Evolutionary conservation across 2,329 filamentous ascomycete species (phyloP).

Genomic region (Piedraia hortae): DNA sequence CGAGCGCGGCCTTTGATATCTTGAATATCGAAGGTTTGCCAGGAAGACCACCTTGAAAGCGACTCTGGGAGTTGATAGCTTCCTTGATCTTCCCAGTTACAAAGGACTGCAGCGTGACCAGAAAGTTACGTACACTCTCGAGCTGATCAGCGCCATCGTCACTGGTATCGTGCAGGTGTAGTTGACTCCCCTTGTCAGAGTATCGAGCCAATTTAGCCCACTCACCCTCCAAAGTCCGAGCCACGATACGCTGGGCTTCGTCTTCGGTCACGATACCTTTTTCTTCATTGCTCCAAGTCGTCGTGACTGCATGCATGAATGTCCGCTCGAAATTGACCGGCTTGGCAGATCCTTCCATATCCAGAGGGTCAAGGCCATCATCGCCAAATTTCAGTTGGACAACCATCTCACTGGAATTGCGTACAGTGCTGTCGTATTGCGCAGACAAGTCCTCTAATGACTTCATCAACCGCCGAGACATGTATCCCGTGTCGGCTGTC

Average conservation of each 20-base stretch:
- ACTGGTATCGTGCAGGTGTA: slow-evolving; percentile 41
- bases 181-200: slow-evolving; percentile 11
- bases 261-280: slow-evolving; percentile 36
- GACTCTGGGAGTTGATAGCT: slow-evolving; percentile 7
- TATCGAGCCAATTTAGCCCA: slow-evolving; percentile 28
- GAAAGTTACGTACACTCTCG: slow-evolving; percentile 60
- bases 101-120: slow-evolving; percentile 50
- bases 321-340: slow-evolving; percentile 83
- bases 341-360: slow-evolving; percentile 86
- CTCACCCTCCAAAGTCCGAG: slow-evolving; percentile 38
- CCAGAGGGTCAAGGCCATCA: slow-evolving; percentile 80
- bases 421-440: slow-evolving; percentile 80
- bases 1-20: slow-evolving; percentile 31
- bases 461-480: slow-evolving; percentile 96
- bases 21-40: slow-evolving; percentile 46
- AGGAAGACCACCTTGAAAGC: slow-evolving; percentile 3
- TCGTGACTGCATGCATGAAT: slow-evolving; percentile 52
- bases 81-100: slow-evolving; percentile 18
- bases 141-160: slow-evolving; percentile 17
- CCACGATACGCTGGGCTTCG: slow-evolving; percentile 43
- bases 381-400: slow-evolving; percentile 96
- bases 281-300: slow-evolving; percentile 55
- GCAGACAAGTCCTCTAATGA: slow-evolving; percentile 83
- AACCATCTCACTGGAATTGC: slow-evolving; percentile 64
- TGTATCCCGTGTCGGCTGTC: slow-evolving; percentile 95